phyloP scores from a whole-genome alignment of 2,329 filamentous ascomycete genomes.

The Monilinia polystroma region DNA sequence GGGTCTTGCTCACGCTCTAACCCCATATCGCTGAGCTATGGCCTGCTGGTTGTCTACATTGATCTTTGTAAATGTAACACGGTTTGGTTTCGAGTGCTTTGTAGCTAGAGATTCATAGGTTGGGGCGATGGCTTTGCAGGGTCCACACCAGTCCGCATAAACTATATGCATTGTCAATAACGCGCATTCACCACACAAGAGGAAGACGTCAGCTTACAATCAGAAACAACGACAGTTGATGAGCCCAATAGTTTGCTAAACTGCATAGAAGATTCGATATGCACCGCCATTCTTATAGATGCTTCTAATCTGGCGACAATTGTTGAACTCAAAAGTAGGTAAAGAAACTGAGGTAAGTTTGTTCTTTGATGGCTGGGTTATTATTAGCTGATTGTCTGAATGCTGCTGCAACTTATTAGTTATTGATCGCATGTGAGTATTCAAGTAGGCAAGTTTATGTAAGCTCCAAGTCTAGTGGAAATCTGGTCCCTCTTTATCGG shows the following conservation, averaged over 20 bases:
- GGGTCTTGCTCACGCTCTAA: conserved; percentile 62
- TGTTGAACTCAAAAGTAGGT: neutral
- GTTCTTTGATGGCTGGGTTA: no score
- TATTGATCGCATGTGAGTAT: no score
- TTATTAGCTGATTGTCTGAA: conserved; percentile 4
- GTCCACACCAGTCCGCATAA: conserved; percentile 84
- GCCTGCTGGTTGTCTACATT: conserved; percentile 81
- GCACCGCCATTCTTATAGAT: conserved; percentile 39
- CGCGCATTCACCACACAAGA: conserved; percentile 35
- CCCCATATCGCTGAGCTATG: conserved; percentile 72
- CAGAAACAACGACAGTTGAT: conserved; percentile 79
- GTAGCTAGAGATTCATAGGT: conserved; percentile 80
- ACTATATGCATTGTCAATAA: conserved; percentile 51
- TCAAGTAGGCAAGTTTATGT: neutral
- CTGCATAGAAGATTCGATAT: conserved; percentile 65
- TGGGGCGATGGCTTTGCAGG: conserved; percentile 87
- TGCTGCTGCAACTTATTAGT: neutral
- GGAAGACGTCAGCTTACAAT: conserved; percentile 63
- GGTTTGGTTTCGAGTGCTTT: conserved; percentile 76
- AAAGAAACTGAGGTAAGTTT: neutral
- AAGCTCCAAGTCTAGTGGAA: conserved; percentile 1
- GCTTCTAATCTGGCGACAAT: neutral
- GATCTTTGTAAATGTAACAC: conserved; percentile 88
- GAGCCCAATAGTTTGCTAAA: conserved; percentile 71
- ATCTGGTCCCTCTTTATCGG: conserved; percentile 21